Evolutionary conservation across 2,329 filamentous ascomycete species (phyloP), one percentile per base, ranked within the genome.

Genomic region (Chaetomium sp.): DNA sequence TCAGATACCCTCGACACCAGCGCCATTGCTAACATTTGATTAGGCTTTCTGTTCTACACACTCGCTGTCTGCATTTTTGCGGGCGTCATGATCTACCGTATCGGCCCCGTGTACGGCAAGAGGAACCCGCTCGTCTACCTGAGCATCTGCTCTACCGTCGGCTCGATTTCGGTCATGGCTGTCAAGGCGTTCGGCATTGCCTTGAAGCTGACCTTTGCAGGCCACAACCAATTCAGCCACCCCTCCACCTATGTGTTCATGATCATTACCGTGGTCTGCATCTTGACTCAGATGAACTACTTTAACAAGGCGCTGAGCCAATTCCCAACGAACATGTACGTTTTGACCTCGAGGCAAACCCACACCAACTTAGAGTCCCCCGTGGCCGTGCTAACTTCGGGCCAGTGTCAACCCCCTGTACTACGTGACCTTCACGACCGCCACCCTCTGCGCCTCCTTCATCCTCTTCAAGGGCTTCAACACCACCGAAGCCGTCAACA

Each of bases 211-310:
- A 97, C 92, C 0, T 83, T 99, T 63, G 85, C 81, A 48, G 94
- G 92, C 53, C 87, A 95, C 72, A 99, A 99, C 73, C 94, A 99
- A 72, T 96, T 99, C 71, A 84, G 83, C 5, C 89, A 95, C 65
- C 89, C 95, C 2, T 96, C 91, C 49, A 99, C 95, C 57, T 99
- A 99, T 66, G 91, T 96, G 61, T 99, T 99, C 71, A 86, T 92
- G 72, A 96, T 99, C 62, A 83, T 97, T 62, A 94, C 91, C 0
- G 79, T 80, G 3, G 89, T 96, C 61, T 99, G 94, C 76, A 97
- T 99, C 68, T 72, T 99, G 63, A 96, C 91, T 7, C 94, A 99
- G 78, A 97, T 99, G 94, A 99, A 99, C 73, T 99, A 99, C 73
- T 96, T 99, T 74, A 99, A 99, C 79, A 99, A 99, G 74, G 94